A percentile compares a stretch with the other conserved stretches of the same genome.
Evolutionary conservation across 2,329 filamentous ascomycete genomes (phyloP).

Genomic region (Alternaria infectoria): DNA sequence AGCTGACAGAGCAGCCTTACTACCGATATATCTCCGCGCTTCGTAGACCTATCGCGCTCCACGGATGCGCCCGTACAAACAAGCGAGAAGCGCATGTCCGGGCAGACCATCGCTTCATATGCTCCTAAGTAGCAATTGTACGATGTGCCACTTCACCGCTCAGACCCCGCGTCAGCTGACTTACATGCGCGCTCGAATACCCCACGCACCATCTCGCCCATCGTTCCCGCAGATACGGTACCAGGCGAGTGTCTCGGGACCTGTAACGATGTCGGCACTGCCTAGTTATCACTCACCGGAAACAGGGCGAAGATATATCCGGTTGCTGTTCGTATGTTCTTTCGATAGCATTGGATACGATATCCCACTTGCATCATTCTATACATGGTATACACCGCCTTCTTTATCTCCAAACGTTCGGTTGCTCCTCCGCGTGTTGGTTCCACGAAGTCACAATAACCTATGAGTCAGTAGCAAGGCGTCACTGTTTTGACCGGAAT

Average conservation of each 20-base stretch:
- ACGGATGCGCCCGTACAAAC: background rate
- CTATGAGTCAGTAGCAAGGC: background rate
- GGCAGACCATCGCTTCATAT: background rate
- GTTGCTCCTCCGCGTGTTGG: background rate
- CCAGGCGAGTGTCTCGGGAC: background rate
- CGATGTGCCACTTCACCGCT: background rate
- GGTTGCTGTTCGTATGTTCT: background rate
- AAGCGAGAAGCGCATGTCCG: background rate
- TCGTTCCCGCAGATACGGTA: background rate
- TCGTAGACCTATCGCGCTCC: background rate
- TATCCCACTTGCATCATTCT: background rate
- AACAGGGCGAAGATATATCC: constrained; percentile 1
- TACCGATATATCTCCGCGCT: background rate
- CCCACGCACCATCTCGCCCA: background rate
- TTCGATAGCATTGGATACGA: background rate
- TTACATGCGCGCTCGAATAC: background rate
- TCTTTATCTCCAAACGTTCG: background rate
- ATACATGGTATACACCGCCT: background rate
- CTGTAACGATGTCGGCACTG: background rate
- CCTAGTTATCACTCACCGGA: constrained; percentile 12
- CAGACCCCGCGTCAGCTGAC: constrained; percentile 11
- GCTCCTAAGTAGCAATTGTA: background rate
- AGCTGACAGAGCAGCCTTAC: constrained; percentile 10
- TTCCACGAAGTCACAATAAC: background rate
- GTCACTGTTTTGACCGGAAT: background rate